Percentiles rank a stretch among this genome's conserved stretches.
Evolutionary conservation across 129 eudicot genomes (phyloP).

Genomic region (Deinandra increscens): DNA sequence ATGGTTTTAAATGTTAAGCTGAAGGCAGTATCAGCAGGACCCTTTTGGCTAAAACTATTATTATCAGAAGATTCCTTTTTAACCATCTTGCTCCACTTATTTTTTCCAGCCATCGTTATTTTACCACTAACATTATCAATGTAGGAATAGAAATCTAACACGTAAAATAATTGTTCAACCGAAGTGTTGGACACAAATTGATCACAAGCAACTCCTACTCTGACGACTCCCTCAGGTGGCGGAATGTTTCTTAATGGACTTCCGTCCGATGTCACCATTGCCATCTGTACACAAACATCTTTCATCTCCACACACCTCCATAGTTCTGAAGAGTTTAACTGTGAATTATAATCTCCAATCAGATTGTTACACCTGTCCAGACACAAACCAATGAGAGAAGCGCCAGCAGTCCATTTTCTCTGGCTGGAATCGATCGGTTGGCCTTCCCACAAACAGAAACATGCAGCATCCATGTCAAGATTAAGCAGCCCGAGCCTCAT

Average conservation of each 20-base stretch:
- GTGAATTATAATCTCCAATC: background rate
- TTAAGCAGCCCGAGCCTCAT: constrained; percentile 58
- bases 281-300: constrained; percentile 62
- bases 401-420: constrained; percentile 64
- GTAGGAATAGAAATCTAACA: constrained; percentile 68
- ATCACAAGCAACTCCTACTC: constrained; percentile 69
- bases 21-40: constrained; percentile 82
- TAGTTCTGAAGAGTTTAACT: constrained; percentile 40
- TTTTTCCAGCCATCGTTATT: constrained; percentile 47
- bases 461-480: constrained; percentile 90
- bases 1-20: constrained; percentile 51
- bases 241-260: constrained; percentile 57
- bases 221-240: constrained; percentile 83
- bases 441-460: constrained; percentile 78
- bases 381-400: constrained; percentile 58
- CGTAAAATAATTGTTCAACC: constrained; percentile 73
- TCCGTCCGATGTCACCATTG: constrained; percentile 94
- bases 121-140: constrained; percentile 60
- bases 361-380: constrained; percentile 46
- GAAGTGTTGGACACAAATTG: constrained; percentile 78
- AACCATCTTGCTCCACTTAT: constrained; percentile 22
- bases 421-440: constrained; percentile 90
- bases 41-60: constrained; percentile 45
- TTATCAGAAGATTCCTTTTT: constrained; percentile 32
- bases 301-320: constrained; percentile 84